Evolutionary conservation across 1,139 yeast genomes (phyloP).

Genomic region (Nakaseomyces nivariensis): DNA sequence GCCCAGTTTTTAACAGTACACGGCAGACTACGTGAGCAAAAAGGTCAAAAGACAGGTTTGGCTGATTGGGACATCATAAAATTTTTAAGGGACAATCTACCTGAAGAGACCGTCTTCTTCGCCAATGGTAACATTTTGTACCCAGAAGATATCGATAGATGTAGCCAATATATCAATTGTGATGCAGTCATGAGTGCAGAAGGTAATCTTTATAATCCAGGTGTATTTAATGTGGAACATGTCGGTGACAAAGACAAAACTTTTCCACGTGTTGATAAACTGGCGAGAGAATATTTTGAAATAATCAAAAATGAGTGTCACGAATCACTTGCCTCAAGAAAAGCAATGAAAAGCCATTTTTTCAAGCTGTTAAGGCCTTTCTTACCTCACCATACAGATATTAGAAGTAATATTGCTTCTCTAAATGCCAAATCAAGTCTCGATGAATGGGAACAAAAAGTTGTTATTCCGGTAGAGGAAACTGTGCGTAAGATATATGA

Average conservation of each 20-base stretch:
- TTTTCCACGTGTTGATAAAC: conserved; percentile 76
- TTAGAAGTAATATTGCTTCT: conserved; percentile 63
- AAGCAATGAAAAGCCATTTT: conserved; percentile 86
- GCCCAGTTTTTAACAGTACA: conserved; percentile 94
- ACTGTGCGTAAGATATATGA: conserved; percentile 48
- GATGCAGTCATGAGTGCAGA: conserved; percentile 99
- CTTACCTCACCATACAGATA: conserved; percentile 60
- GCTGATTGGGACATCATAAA: conserved; percentile 85
- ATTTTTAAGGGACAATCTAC: conserved; percentile 70
- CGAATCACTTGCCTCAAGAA: conserved; percentile 67
- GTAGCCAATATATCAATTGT: conserved; percentile 51
- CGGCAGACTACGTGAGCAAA: conserved; percentile 94
- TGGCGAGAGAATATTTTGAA: conserved; percentile 81
- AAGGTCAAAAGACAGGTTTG: conserved; percentile 89
- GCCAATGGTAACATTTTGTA: conserved; percentile 89
- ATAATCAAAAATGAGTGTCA: conserved; percentile 45
- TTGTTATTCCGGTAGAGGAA: conserved; percentile 59
- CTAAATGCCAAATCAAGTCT: conserved; percentile 35
- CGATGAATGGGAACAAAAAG: conserved; percentile 51
- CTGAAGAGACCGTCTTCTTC: conserved; percentile 75
- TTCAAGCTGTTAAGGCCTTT: conserved; percentile 80
- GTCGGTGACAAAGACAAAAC: conserved; percentile 45
- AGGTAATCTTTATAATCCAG: conserved; percentile 89
- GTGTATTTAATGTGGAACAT: conserved; percentile 45
- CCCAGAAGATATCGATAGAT: conserved; percentile 66